Base-by-base conservation (phyloP, 176 grass and related monocot species). In the Oryza officinalis region DNA sequence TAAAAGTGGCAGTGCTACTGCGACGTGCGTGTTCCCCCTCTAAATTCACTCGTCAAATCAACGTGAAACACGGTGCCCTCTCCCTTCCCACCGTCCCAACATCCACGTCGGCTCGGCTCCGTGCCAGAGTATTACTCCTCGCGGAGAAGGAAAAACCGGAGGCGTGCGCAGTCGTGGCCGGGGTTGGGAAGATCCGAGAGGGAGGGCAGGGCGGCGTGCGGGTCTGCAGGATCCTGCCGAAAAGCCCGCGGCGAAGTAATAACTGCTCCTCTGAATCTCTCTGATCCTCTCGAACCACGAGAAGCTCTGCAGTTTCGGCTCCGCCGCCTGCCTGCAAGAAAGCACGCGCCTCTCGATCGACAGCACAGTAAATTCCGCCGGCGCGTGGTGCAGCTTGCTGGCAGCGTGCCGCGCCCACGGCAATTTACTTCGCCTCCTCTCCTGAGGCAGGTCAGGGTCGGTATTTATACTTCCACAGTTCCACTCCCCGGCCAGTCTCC, bases 331-430 rank as follows among this genome's bases (percentile, higher is more conserved):
- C n/a, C 46, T 23, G 63, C 64, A 4, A 3, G 15, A 45, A 87
- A n/a, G n/a, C n/a, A n/a, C n/a, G n/a, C n/a, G n/a, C 7, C 22
- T 26, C 10, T 20, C 77, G 46, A 8, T 71, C 14, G 13, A 71
- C 54, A 65, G 25, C 14, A 27, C 81, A 84, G 81, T 84, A 49
- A 89, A 75, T 80, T 74, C 38, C 76, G 37, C 4, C 69, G 87
- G 67, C 81, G 75, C 10, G 52, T 72, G 11, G 41, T 37, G 57
- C 80, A 20, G 78, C 3, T 28, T 30, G 37, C 64, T 13, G 25
- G 43, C 75, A 78, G 76, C 6, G 3, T 23, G 45, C 71, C 65
- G 18, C 61, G 0, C 5, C 6, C 26, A 6, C n/a, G 22, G 22
- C 5, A 66, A 75, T 81, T 87, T 82, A 82, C 72, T 67, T 23